Evolutionary conservation across 1,284 basidiomycete genomes (phyloP).

Genomic region (Sanguinoderma infundibulare): DNA sequence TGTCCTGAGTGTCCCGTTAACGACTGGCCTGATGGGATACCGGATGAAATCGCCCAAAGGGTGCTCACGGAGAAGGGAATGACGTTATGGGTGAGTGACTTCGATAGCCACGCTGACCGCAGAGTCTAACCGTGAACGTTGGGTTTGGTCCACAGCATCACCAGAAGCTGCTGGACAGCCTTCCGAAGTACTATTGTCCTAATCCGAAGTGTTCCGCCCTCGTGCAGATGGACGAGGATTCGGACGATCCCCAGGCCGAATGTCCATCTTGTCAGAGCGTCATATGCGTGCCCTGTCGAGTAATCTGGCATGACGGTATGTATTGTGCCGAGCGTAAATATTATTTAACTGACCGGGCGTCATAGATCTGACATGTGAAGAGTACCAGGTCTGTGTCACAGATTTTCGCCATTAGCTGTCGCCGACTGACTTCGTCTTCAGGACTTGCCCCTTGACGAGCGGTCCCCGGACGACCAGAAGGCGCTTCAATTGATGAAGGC

Average conservation of each 20-base stretch:
- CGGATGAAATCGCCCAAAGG: slow-evolving; percentile 39
- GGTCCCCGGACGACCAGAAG: slow-evolving; percentile 45
- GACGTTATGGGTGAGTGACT: slow-evolving; percentile 40
- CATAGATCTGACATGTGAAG: slow-evolving; percentile 42
- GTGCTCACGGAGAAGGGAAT: slow-evolving; percentile 40
- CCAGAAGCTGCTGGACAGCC: slow-evolving; percentile 43
- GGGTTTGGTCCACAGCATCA: slow-evolving; percentile 34
- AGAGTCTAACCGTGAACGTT: not conserved
- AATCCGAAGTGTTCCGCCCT: slow-evolving; percentile 44
- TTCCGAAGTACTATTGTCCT: slow-evolving; percentile 44
- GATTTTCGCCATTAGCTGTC: not conserved
- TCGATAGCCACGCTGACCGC: not conserved
- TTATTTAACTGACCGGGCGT: not conserved
- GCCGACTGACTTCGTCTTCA: slow-evolving; percentile 14
- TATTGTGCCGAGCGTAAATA: not conserved
- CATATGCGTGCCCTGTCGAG: slow-evolving; percentile 43
- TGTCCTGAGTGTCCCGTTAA: slow-evolving; percentile 43
- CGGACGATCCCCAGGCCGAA: slow-evolving; percentile 38
- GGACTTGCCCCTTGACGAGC: slow-evolving; percentile 44
- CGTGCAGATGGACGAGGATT: slow-evolving; percentile 42
- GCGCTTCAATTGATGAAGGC: slow-evolving; percentile 43
- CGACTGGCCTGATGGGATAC: slow-evolving; percentile 40
- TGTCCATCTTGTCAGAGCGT: slow-evolving; percentile 40
- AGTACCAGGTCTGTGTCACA: slow-evolving; percentile 35
- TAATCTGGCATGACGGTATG: slow-evolving; percentile 43